Conservation (phyloP, 768 basidiomycete species). For the Mycena rosella region DNA sequence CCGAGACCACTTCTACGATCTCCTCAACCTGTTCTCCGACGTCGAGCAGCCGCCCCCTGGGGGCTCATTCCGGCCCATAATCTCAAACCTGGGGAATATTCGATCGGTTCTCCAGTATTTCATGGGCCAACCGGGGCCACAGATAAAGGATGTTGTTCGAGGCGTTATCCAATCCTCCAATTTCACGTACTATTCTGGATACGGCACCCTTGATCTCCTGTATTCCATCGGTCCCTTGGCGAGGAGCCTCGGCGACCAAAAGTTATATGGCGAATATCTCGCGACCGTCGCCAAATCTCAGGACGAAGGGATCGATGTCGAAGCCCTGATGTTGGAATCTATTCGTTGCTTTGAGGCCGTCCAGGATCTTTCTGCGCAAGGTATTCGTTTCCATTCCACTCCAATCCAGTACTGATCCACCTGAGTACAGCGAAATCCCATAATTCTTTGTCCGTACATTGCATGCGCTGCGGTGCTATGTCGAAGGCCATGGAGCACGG, state of each 20-base stretch:
- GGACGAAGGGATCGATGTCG: slow-evolving; percentile 2
- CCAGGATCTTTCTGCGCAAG: slow-evolving; percentile 3
- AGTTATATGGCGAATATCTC: neutral
- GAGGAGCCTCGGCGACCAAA: neutral
- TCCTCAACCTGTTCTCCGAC: slow-evolving; percentile 5
- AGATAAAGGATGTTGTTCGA: neutral
- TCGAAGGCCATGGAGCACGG: neutral
- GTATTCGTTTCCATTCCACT: neutral
- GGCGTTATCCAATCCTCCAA: slow-evolving; percentile 1
- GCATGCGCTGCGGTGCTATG: neutral
- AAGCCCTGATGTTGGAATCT: neutral
- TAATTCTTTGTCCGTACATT: neutral
- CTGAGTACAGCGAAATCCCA: neutral
- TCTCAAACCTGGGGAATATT: slow-evolving; percentile 2
- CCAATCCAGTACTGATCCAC: neutral
- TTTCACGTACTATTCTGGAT: neutral
- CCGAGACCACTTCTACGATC: neutral
- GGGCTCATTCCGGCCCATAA: slow-evolving; percentile 4
- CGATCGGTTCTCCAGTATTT: neutral
- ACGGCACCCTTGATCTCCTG: slow-evolving; percentile 7
- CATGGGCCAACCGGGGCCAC: neutral
- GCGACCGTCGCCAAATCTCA: neutral
- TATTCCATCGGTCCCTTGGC: neutral
- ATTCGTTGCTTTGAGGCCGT: neutral
- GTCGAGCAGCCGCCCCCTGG: slow-evolving; percentile 6